A percentile compares a stretch with the other conserved stretches of the same genome.
These are phyloP conservation scores for Helicocarpus griseus DNA, from an alignment of 2,329 filamentous ascomycete genomes.

Conservation along the genomic window DNA sequence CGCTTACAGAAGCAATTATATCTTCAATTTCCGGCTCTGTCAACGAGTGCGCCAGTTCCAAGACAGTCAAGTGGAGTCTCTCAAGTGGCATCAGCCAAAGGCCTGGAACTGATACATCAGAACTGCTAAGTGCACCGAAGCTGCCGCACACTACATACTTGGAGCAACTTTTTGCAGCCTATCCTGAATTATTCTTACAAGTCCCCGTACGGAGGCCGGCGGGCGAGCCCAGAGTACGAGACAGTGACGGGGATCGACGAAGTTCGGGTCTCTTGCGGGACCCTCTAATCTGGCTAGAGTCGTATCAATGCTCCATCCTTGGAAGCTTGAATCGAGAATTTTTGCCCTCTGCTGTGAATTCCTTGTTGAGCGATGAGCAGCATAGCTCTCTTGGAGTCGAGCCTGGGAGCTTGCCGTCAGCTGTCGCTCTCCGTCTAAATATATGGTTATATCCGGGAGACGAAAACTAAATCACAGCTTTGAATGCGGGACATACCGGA, in stretches of 20 bases:
- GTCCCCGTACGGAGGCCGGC: conserved; percentile 56
- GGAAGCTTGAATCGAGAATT: conserved; percentile 59
- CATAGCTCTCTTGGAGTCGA: conserved; percentile 63
- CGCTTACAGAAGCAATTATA: conserved; percentile 49
- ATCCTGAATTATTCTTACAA: conserved; percentile 61
- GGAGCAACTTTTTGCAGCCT: conserved; percentile 56
- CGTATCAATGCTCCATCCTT: conserved; percentile 64
- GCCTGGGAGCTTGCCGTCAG: conserved; percentile 5
- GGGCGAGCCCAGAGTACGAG: conserved; percentile 84
- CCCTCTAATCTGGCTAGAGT: conserved; percentile 62
- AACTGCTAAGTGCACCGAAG: neutral
- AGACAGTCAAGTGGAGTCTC: conserved; percentile 71
- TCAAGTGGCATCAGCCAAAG: conserved; percentile 79
- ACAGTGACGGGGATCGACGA: conserved; percentile 67
- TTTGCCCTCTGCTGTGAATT: conserved; percentile 67
- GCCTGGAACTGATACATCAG: conserved; percentile 36
- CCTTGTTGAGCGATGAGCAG: conserved; percentile 61
- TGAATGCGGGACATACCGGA: conserved; percentile 44
- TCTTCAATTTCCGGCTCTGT: conserved; percentile 57
- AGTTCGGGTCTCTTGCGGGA: conserved; percentile 55
- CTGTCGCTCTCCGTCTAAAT: neutral
- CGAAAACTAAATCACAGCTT: neutral
- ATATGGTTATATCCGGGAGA: neutral
- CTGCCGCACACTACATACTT: conserved; percentile 44
- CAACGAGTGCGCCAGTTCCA: conserved; percentile 76